Base-by-base conservation (phyloP, 1,284 basidiomycete genomes). In the Ceratobasidium sp. region DNA sequence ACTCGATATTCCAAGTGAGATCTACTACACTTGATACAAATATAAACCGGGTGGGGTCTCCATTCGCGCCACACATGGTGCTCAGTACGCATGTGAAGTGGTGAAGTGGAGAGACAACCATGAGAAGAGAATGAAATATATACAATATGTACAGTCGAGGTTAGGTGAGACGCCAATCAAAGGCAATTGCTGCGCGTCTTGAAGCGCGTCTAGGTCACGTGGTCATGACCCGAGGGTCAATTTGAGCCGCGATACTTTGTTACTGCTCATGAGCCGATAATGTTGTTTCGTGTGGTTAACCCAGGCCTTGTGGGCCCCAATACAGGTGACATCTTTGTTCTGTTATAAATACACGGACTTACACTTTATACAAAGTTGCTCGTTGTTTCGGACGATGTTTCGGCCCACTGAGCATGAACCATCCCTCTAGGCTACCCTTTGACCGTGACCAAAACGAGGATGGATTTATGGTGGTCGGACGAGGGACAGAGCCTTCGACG, bases 381-480 rank as follows among this genome's bases (percentile, higher is more conserved):
- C 54, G 54, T 7, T 58, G 33, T 16, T 38, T 58, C 36, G 30
- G 23, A 23, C 2, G n/a, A 21, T 7, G 8, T 9, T 28, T 16
- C 16, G 36, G 54, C 36, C 36, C n/a, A 4, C 25, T n/a, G 7
- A 21, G 42, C n/a, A n/a, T 18, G 42, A 16, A 11, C 53, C 28
- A 28, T 18, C 18, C 38, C 11, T 8, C 56, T 11, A 59, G 83
- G 84, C 42, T 86, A 89, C 76, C 81, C 85, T 18, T 87, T 92
- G 85, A 90, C 89, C 2, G 86, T 85, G 0, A 84, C 84, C 58
- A 91, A 92, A 80, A 83, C 85, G 74, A 83, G 79, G 60, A 74
- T 69, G 72, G 60, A 6, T 56, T 62, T 78, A 79, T n/a, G 78
- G 79, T 73, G 42, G 51, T 72, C 54, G 66, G 70, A 40, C 48